Evolutionary conservation across 768 basidiomycete species (phyloP).

Genomic region (Crassisporium funariophilum): DNA sequence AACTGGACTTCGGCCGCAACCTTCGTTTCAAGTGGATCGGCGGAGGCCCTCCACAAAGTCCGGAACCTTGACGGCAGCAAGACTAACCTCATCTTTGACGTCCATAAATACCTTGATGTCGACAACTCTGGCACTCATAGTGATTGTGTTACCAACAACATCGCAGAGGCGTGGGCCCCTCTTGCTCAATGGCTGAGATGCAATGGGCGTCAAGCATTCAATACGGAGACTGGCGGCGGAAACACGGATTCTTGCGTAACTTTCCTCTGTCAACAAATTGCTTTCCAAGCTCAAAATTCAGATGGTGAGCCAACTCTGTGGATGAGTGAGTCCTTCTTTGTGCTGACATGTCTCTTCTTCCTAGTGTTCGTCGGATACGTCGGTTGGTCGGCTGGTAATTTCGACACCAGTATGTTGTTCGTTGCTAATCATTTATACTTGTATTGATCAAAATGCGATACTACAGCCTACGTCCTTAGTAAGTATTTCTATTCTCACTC

Average conservation of each 20-base stretch:
- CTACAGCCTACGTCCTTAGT: constrained; percentile 31
- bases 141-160: constrained; percentile 59
- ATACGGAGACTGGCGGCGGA: constrained; percentile 65
- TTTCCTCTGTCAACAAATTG: constrained; percentile 47
- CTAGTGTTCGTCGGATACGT: constrained; percentile 55
- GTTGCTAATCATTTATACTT: not conserved
- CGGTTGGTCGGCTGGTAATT: constrained; percentile 64
- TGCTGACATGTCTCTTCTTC: constrained; percentile 1
- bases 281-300: constrained; percentile 47
- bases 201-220: constrained; percentile 55
- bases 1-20: constrained; percentile 54
- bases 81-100: constrained; percentile 56
- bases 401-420: constrained; percentile 34
- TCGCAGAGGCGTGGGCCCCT: constrained; percentile 44
- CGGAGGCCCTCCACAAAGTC: constrained; percentile 46
- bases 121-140: constrained; percentile 43
- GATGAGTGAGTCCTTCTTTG: not conserved
- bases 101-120: constrained; percentile 63
- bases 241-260: constrained; percentile 48
- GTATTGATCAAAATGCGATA: not conserved
- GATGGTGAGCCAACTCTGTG: constrained; percentile 36
- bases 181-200: constrained; percentile 51
- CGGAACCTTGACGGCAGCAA: constrained; percentile 47
- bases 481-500: constrained; percentile 9
- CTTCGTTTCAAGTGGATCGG: constrained; percentile 54